These are phyloP conservation scores for Miscanthus lutarioriparius DNA, from an alignment of 176 grass and related monocot genomes.

Conservation along the genomic window DNA sequence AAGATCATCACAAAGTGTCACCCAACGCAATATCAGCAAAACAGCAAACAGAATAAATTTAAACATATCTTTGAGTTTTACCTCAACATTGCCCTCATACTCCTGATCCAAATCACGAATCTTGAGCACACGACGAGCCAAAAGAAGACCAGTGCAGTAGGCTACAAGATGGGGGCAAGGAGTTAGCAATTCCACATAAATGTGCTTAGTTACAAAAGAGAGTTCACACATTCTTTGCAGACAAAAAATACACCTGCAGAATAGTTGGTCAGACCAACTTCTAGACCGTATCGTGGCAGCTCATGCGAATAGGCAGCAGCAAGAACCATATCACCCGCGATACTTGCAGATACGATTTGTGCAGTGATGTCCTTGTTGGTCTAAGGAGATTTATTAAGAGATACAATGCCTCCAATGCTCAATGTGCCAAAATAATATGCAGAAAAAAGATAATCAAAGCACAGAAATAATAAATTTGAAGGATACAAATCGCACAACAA, in stretches of 20 bases:
- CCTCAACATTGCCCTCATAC: constrained; percentile 65
- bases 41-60: neutral
- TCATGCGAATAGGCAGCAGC: constrained; percentile 70
- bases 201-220: neutral
- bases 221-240: neutral
- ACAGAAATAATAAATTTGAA: neutral
- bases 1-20: neutral
- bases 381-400: constrained; percentile 35
- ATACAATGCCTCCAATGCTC: neutral
- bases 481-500: constrained; percentile 73
- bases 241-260: constrained; percentile 46
- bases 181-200: neutral
- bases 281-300: constrained; percentile 60
- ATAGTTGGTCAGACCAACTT: constrained; percentile 76
- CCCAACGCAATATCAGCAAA: neutral
- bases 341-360: constrained; percentile 61
- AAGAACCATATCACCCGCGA: constrained; percentile 58
- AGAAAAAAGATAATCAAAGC: neutral
- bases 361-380: constrained; percentile 66
- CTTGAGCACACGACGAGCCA: constrained; percentile 69
- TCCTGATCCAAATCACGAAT: constrained; percentile 53
- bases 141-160: constrained; percentile 68
- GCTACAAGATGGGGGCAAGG: constrained; percentile 20
- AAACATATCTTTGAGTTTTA: neutral
- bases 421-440: neutral